These are phyloP conservation scores for Inosperma sp. DNA, from an alignment of 768 basidiomycete species.

Conservation along the genomic window DNA sequence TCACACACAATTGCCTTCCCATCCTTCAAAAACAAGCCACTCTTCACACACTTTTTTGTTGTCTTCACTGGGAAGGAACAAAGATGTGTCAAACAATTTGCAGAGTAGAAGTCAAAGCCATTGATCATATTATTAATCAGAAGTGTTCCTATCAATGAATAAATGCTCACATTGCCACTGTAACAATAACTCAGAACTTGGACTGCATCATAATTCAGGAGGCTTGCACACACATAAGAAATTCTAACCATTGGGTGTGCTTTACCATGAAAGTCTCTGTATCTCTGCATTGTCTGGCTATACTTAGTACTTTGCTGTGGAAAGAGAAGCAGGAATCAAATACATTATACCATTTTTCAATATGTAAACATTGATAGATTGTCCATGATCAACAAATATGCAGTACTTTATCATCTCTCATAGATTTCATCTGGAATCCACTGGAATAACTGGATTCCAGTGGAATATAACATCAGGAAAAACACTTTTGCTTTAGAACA, in stretches of 20 bases:
- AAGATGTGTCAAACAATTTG: not conserved
- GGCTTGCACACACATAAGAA: not conserved
- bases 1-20: conserved; percentile 8
- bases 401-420: too few relatives aligned
- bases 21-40: conserved; percentile 8
- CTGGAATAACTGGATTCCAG: too few relatives aligned
- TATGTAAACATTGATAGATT: not conserved
- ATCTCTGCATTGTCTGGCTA: not conserved
- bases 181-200: not conserved
- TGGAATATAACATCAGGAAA: too few relatives aligned
- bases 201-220: not conserved
- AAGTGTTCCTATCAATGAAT: not conserved
- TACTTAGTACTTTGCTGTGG: not conserved
- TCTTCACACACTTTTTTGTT: conserved; percentile 6
- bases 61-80: conserved; percentile 4
- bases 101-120: conserved; percentile 14
- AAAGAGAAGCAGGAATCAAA: not conserved
- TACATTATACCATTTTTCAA: conserved; percentile 1
- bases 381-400: not conserved
- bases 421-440: too few relatives aligned
- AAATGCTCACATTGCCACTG: conserved; percentile 9
- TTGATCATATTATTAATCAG: conserved; percentile 14
- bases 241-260: not conserved
- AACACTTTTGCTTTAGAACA: too few relatives aligned
- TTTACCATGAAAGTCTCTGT: not conserved